phyloP scores from a whole-genome alignment of 805 yeast species.

The Pichia exigua region DNA sequence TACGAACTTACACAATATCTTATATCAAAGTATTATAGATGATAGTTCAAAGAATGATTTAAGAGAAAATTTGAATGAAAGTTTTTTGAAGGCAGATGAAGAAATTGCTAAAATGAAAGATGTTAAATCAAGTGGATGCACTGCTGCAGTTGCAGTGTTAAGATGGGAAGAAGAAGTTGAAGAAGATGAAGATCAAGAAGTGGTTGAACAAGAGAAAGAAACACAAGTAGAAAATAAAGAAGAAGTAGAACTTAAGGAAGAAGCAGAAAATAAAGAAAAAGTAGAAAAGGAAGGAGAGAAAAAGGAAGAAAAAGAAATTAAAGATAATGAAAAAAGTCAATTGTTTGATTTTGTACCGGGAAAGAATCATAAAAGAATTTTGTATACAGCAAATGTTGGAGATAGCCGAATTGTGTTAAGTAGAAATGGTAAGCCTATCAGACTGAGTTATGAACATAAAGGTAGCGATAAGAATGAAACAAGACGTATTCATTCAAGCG shows the following conservation, averaged over 20 bases:
- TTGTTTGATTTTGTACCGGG: conserved; percentile 42
- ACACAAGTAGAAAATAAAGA: no score
- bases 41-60: conserved; percentile 43
- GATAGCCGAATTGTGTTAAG: conserved; percentile 80
- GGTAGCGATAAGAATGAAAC: conserved; percentile 77
- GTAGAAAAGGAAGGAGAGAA: neutral
- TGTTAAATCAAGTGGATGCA: conserved; percentile 78
- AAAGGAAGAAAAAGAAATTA: neutral
- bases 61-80: conserved; percentile 54
- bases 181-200: conserved; percentile 5
- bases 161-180: conserved; percentile 61
- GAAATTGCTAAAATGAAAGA: conserved; percentile 47
- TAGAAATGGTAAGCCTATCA: conserved; percentile 63
- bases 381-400: conserved; percentile 93
- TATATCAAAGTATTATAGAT: conserved; percentile 49
- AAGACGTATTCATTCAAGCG: conserved; percentile 63
- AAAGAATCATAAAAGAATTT: conserved; percentile 53
- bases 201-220: conserved; percentile 2
- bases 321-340: neutral
- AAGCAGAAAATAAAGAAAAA: no score
- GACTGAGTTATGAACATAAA: conserved; percentile 90
- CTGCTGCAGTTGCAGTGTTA: conserved; percentile 89
- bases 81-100: conserved; percentile 72
- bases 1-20: conserved; percentile 62
- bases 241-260: no score